A percentile compares a stretch with the other conserved stretches of the same genome.
Conservation (phyloP, 2,329 filamentous ascomycete species). For the Penicillium occitanis region DNA sequence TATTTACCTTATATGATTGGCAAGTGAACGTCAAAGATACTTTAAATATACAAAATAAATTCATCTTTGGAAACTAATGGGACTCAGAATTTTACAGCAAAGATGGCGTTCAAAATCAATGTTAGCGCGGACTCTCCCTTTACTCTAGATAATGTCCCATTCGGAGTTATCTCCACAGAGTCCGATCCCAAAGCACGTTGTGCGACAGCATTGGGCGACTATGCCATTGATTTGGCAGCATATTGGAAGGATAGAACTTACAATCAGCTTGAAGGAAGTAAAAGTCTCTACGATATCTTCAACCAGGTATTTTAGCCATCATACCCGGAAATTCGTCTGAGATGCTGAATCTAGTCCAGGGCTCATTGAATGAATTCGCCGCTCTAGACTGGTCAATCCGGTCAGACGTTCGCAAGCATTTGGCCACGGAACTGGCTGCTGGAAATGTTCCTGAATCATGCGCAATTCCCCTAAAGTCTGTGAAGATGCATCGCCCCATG, state of each 20-base stretch:
- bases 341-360: conserved; percentile 33
- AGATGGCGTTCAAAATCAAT: conserved; percentile 12
- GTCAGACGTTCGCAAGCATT: conserved; percentile 42
- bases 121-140: conserved; percentile 34
- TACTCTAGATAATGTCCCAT: conserved; percentile 55
- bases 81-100: neutral
- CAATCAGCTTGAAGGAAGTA: conserved; percentile 23
- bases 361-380: conserved; percentile 53
- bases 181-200: conserved; percentile 42
- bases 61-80: too few relatives aligned
- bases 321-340: conserved; percentile 17
- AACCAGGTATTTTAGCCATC: neutral
- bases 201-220: conserved; percentile 53
- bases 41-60: neutral
- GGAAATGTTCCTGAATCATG: conserved; percentile 23
- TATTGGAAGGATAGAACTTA: conserved; percentile 39
- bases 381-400: conserved; percentile 42
- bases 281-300: conserved; percentile 9
- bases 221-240: conserved; percentile 54
- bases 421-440: conserved; percentile 32
- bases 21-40: neutral
- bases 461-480: conserved; percentile 38
- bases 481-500: conserved; percentile 57
- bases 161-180: conserved; percentile 51
- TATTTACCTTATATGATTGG: neutral